Conservation (phyloP, 148 eudicot species). For the Persicaria maculosa region DNA sequence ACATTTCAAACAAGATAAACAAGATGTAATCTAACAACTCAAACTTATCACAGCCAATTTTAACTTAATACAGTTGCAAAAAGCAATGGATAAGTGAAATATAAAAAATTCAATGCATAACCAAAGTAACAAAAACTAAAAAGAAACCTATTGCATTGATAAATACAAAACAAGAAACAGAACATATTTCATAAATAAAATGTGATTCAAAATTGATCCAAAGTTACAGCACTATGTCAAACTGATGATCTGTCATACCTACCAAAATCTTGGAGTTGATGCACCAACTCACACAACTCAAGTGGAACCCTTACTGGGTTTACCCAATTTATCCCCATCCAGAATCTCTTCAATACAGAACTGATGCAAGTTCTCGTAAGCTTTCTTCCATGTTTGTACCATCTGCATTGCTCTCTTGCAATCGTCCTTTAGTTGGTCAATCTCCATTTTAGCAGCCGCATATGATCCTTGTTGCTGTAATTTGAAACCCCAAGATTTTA, state of each 20-base stretch:
- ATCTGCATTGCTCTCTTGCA: conserved; percentile 48
- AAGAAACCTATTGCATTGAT: too few relatives aligned
- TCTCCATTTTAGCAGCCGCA: conserved; percentile 77
- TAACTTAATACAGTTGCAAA: not conserved
- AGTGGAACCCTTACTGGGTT: not conserved
- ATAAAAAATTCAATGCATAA: not conserved
- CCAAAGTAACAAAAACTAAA: not conserved
- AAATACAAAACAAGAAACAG: not conserved
- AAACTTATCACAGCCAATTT: not conserved
- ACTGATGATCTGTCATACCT: conserved; percentile 14
- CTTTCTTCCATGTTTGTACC: conserved; percentile 66
- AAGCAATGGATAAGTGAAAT: not conserved
- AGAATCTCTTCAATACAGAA: conserved; percentile 62
- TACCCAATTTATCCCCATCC: conserved; percentile 33
- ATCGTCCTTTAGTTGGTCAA: conserved; percentile 57
- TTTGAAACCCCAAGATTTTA: not conserved
- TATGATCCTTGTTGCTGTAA: conserved; percentile 77
- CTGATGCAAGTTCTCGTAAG: conserved; percentile 62
- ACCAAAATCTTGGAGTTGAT: conserved; percentile 27
- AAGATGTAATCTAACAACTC: not conserved
- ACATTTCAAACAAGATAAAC: not conserved
- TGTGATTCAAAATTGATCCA: not conserved
- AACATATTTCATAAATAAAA: not conserved
- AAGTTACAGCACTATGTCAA: not conserved
- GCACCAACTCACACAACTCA: not conserved